These are phyloP conservation scores for Miamiensis avidus DNA, from an alignment of 169 alveolate genomes.

Conservation along the genomic window DNA sequence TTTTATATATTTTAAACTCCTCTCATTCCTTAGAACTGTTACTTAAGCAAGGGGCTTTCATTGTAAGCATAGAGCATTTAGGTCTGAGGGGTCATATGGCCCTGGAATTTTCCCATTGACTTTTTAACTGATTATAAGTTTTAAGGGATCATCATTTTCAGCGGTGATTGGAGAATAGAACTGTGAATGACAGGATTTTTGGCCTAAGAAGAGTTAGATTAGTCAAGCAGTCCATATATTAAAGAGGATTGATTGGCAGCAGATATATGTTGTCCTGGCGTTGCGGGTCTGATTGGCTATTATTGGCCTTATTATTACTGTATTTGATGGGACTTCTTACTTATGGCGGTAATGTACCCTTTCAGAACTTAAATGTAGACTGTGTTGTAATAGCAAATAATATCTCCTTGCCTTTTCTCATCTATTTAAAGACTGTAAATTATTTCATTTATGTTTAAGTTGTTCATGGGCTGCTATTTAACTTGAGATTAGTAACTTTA, in stretches of 20 bases:
- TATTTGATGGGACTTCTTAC: background rate
- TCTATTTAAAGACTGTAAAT: background rate
- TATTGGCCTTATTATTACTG: background rate
- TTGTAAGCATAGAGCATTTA: slow-evolving; percentile 22
- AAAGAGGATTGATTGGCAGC: background rate
- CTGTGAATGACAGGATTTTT: slow-evolving; percentile 16
- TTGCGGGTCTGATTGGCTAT: background rate
- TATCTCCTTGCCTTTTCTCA: background rate
- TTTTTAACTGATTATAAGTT: slow-evolving; percentile 1
- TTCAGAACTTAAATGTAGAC: background rate
- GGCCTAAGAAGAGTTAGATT: background rate
- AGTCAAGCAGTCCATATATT: background rate
- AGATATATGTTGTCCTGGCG: background rate
- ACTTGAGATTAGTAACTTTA: slow-evolving; percentile 9
- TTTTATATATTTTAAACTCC: too few species aligned
- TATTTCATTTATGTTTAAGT: slow-evolving; percentile 11
- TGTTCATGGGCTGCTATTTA: background rate
- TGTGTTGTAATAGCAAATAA: slow-evolving; percentile 1
- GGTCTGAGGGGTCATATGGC: slow-evolving; percentile 31
- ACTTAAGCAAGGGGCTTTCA: slow-evolving; percentile 10
- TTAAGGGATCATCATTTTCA: slow-evolving; percentile 9
- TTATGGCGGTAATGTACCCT: background rate
- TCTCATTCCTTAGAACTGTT: background rate
- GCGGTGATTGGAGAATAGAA: slow-evolving; percentile 8
- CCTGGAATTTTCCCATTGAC: slow-evolving; percentile 9